Percentiles rank a stretch among this genome's conserved stretches.
phyloP scores from a whole-genome alignment of 441 rosid genomes.

The Kokia cookei region DNA sequence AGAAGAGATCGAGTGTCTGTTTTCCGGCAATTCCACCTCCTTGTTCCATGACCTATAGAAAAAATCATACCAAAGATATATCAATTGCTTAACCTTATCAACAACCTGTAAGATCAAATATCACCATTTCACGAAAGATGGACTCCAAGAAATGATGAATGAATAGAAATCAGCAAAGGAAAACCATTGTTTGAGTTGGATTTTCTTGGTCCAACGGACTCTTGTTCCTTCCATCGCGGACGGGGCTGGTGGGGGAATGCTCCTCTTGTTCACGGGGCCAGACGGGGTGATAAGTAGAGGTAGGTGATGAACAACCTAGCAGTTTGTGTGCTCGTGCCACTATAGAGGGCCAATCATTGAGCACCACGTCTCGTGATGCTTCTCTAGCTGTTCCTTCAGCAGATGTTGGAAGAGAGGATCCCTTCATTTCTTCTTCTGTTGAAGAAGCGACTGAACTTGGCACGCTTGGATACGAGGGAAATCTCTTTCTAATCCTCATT shows the following conservation, averaged over 20 bases:
- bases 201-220: not conserved
- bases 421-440: not conserved
- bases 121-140: not conserved
- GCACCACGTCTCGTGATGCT: not conserved
- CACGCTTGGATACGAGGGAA: not conserved
- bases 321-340: not conserved
- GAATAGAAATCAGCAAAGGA: not conserved
- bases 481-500: slow-evolving; percentile 6
- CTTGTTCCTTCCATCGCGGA: not conserved
- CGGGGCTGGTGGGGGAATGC: not conserved
- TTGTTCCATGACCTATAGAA: not conserved
- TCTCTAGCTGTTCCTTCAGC: not conserved
- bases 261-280: not conserved
- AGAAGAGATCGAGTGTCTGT: not conserved
- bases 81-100: not conserved
- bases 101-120: not conserved
- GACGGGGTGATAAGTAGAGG: not conserved
- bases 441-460: not conserved
- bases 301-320: not conserved
- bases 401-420: not conserved
- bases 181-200: not conserved
- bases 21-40: not conserved
- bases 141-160: not conserved
- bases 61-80: not conserved
- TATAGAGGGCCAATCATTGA: not conserved